Conservation (phyloP, 192 early-diverging fungal species). For the Fimicolochytrium jonesii region DNA sequence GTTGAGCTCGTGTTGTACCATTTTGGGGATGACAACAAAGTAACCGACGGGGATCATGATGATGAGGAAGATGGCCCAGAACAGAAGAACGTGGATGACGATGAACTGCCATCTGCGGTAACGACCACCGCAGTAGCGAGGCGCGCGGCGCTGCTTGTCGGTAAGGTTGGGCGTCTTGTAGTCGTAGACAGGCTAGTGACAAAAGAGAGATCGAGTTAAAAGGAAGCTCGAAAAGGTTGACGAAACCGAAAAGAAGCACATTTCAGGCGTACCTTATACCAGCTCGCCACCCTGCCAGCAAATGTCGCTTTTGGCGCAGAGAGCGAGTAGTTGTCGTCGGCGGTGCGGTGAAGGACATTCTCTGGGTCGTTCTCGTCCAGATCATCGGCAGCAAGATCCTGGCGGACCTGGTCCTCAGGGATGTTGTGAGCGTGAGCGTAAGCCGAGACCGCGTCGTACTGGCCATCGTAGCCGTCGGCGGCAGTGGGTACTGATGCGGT, state of each 20-base stretch:
- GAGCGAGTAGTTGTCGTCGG: conserved; percentile 15
- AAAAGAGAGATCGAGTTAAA: neutral
- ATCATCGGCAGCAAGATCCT: conserved; percentile 17
- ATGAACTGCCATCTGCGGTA: conserved; percentile 31
- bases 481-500: neutral
- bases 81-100: conserved; percentile 19
- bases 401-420: neutral
- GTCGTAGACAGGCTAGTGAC: conserved; percentile 22
- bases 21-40: conserved; percentile 35
- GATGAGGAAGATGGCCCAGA: conserved; percentile 12
- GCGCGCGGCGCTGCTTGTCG: conserved; percentile 22
- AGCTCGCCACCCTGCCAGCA: neutral
- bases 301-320: conserved; percentile 3
- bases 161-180: conserved; percentile 23
- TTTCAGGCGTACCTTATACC: conserved; percentile 15
- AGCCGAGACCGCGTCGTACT: conserved; percentile 19
- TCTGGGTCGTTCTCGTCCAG: conserved; percentile 27
- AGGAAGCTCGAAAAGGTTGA: neutral
- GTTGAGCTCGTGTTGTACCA: conserved; percentile 29
- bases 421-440: conserved; percentile 10
- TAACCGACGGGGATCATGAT: conserved; percentile 24
- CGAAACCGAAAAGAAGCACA: neutral
- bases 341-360: conserved; percentile 17
- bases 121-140: conserved; percentile 27
- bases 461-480: conserved; percentile 1